Conservation (phyloP, 176 grass and related monocot species). For the Phoenix dactylifera region DNA sequence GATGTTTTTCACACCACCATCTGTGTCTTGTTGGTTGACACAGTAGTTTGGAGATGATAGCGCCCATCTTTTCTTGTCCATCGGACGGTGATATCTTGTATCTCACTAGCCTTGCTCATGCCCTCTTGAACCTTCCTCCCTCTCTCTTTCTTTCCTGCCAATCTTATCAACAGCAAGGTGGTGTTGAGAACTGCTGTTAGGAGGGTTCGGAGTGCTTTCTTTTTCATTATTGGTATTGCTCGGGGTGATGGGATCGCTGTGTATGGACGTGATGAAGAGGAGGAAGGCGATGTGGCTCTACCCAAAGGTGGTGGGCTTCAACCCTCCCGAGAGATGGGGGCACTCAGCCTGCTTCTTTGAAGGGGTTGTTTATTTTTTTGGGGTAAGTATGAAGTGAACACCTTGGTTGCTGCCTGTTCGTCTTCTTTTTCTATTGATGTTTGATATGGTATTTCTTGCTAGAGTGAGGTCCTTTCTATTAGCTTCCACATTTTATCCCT, state of each 20-base stretch:
- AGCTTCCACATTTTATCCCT: no score
- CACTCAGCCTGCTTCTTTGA: conserved; percentile 91
- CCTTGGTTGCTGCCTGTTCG: not conserved
- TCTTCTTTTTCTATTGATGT: no score
- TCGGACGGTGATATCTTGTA: conserved; percentile 42
- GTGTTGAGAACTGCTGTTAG: no score
- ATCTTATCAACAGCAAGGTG: conserved; percentile 41
- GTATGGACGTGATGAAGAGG: conserved; percentile 37
- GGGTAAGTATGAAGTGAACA: conserved; percentile 33
- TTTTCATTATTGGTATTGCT: no score
- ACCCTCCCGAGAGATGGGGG: conserved; percentile 93
- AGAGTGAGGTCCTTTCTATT: no score
- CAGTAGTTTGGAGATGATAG: conserved; percentile 44
- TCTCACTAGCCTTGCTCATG: conserved; percentile 28
- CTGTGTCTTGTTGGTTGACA: conserved; percentile 22
- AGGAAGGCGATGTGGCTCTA: conserved; percentile 96
- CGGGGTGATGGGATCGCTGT: conserved; percentile 10
- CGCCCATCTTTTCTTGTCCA: conserved; percentile 54
- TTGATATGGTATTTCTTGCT: no score
- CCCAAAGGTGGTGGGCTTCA: conserved; percentile 80
- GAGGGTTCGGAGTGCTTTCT: no score
- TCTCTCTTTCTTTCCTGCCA: conserved; percentile 19
- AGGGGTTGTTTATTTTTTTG: conserved; percentile 71
- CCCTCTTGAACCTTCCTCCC: not conserved
- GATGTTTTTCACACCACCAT: not conserved